Base-by-base conservation (phyloP, 441 rosid genomes). In the Capsella rubella region DNA sequence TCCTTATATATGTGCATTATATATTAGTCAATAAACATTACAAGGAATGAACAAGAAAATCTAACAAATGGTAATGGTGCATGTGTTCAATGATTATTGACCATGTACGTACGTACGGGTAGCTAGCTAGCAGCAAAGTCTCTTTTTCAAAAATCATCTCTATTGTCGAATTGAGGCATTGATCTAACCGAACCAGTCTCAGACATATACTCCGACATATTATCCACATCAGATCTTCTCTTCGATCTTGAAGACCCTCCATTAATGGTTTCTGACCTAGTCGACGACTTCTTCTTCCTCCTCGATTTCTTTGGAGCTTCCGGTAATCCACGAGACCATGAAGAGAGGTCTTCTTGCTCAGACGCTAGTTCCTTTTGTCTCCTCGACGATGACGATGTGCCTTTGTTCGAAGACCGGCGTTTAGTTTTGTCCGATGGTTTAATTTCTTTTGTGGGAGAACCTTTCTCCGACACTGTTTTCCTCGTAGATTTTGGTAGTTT, bases 231-330 rank as follows among this genome's bases (percentile, higher is more conserved):
- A n/a, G 76, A 70, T 77, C 81, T 78, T 70, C 84, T 79, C 12
- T 85, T 69, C 5, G 83, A 80, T 73, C 83, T 79, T 0, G 87
- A 60, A 9, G 85, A 74, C 2, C 82, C 89, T 1, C 70, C 84
- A 0, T n/a, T 60, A 5, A 51, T 4, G 1, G 82, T 65, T 4
- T 89, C 93, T 45, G 25, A 21, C 0, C 25, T 21, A 21, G 87
- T 88, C 0, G 94, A 83, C 62, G 84, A 87, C 84, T 87, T 88
- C 61, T 87, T 91, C 74, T 84, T 87, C 76, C 90, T 57, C 12
- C 31, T 69, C 3, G 79, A 39, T 66, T 83, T 87, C 72, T 86
- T 88, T 1, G 91, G 87, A 25, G 78, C 37, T 31, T 78, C 85
- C 8, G 88, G 79, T 18, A 50, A 10, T 49, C 67, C 53, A 49